Conservation (phyloP, 2,329 filamentous ascomycete species). For the Xenosphaeropsis pyriputrescens region DNA sequence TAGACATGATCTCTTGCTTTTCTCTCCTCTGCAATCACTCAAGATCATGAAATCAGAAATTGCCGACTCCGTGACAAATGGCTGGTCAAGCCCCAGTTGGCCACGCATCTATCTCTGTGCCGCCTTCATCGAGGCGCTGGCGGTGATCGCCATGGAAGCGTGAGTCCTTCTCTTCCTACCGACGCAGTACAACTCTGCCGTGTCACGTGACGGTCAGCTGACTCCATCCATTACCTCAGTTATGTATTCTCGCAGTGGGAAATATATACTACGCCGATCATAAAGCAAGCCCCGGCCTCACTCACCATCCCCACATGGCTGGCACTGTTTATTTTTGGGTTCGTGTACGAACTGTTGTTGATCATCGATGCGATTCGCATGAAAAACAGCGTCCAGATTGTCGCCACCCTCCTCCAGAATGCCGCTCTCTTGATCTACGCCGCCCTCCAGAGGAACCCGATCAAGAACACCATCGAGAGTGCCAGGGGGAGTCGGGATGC, state of each 20-base stretch:
- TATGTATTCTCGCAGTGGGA: slow-evolving; percentile 89
- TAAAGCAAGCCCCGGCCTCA: slow-evolving; percentile 36
- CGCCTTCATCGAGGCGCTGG: slow-evolving; percentile 59
- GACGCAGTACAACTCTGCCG: neutral
- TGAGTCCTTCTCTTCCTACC: slow-evolving; percentile 30
- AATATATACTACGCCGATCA: slow-evolving; percentile 32
- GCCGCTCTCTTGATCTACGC: slow-evolving; percentile 84
- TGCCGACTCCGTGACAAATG: too few species aligned
- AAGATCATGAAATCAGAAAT: too few species aligned
- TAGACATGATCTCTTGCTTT: too few species aligned
- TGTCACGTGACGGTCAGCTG: slow-evolving; percentile 2
- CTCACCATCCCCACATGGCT: slow-evolving; percentile 86
- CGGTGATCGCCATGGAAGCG: slow-evolving; percentile 77
- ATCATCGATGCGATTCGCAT: slow-evolving; percentile 86
- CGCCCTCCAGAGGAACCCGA: slow-evolving; percentile 84
- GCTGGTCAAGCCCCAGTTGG: slow-evolving; percentile 62
- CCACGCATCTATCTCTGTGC: slow-evolving; percentile 72
- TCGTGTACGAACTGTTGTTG: slow-evolving; percentile 78
- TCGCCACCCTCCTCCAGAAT: slow-evolving; percentile 88
- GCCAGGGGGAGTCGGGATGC: slow-evolving; percentile 32
- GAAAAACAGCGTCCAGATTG: slow-evolving; percentile 98
- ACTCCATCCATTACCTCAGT: slow-evolving; percentile 19
- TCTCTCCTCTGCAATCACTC: too few species aligned
- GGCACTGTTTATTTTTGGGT: slow-evolving; percentile 93
- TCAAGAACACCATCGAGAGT: slow-evolving; percentile 51